phyloP scores from a whole-genome alignment of 768 basidiomycete genomes.

The Hypsizygus marmoreus region DNA sequence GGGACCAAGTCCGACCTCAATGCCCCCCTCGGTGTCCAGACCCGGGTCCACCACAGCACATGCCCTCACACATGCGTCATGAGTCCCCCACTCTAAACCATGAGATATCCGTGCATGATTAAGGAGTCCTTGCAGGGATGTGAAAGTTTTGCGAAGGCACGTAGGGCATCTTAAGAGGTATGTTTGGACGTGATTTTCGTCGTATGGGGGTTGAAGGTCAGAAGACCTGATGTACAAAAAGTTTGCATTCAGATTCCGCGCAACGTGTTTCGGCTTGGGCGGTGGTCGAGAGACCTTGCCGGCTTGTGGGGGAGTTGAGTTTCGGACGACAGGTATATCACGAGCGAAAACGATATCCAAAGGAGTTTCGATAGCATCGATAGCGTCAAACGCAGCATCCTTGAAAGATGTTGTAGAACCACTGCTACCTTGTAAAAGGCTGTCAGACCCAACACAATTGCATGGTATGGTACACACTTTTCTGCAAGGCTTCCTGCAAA shows the following conservation, averaged over 20 bases:
- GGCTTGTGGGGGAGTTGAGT: conserved; percentile 18
- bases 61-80: conserved; percentile 55
- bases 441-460: neutral
- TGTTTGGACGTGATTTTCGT: conserved; percentile 24
- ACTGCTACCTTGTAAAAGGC: conserved; percentile 13
- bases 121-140: conserved; percentile 53
- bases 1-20: conserved; percentile 45
- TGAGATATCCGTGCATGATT: conserved; percentile 57
- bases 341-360: conserved; percentile 38
- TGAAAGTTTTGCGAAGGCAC: conserved; percentile 47
- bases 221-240: conserved; percentile 44
- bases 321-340: conserved; percentile 25
- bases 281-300: conserved; percentile 25
- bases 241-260: conserved; percentile 22
- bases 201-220: conserved; percentile 20
- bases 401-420: conserved; percentile 32
- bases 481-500: conserved; percentile 38
- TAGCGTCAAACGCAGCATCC: conserved; percentile 42
- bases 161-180: conserved; percentile 48
- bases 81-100: conserved; percentile 52
- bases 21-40: conserved; percentile 40
- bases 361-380: conserved; percentile 40
- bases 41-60: conserved; percentile 45
- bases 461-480: conserved; percentile 23
- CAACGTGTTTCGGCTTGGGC: conserved; percentile 24